A percentile compares a stretch with the other conserved stretches of the same genome.
phyloP scores from a whole-genome alignment of 1,284 basidiomycete genomes.

The Meira miltonrushii region DNA sequence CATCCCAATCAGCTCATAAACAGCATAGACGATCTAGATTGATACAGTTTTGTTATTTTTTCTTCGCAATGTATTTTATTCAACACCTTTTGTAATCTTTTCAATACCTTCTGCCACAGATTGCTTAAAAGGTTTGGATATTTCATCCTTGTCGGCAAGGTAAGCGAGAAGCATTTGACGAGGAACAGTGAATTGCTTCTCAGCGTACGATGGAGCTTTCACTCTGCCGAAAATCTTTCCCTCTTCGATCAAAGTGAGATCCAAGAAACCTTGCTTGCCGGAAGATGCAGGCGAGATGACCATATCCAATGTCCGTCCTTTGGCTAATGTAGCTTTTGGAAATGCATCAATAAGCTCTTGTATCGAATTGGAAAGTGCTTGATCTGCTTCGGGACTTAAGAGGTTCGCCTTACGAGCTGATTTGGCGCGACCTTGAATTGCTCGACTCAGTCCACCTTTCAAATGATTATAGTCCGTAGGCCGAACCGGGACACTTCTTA shows the following conservation, averaged over 20 bases:
- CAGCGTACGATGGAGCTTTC: constrained; percentile 1
- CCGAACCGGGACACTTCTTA: constrained; percentile 65
- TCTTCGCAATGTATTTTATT: background rate
- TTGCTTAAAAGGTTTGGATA: constrained; percentile 19
- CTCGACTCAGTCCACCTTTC: constrained; percentile 72
- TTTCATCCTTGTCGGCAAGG: constrained; percentile 39
- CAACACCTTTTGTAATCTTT: background rate
- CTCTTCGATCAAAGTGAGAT: constrained; percentile 30
- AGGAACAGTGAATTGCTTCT: constrained; percentile 17
- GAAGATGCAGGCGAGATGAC: constrained; percentile 21
- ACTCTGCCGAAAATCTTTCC: constrained; percentile 30
- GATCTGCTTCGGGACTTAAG: constrained; percentile 14
- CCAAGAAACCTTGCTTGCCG: background rate
- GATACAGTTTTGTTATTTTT: background rate
- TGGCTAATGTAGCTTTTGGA: constrained; percentile 55
- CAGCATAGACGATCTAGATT: constrained; percentile 12
- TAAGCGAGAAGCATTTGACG: constrained; percentile 44
- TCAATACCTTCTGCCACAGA: constrained; percentile 14
- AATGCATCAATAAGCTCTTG: constrained; percentile 55
- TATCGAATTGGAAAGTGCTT: constrained; percentile 48
- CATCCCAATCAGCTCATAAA: background rate
- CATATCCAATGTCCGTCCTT: constrained; percentile 55
- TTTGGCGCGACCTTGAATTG: constrained; percentile 65
- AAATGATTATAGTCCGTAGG: constrained; percentile 74
- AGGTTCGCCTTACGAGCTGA: constrained; percentile 51